Percentiles rank a stretch among this genome's conserved stretches.
phyloP scores from a whole-genome alignment of 345 rosid genomes.

The Hypericum androsaemum region DNA sequence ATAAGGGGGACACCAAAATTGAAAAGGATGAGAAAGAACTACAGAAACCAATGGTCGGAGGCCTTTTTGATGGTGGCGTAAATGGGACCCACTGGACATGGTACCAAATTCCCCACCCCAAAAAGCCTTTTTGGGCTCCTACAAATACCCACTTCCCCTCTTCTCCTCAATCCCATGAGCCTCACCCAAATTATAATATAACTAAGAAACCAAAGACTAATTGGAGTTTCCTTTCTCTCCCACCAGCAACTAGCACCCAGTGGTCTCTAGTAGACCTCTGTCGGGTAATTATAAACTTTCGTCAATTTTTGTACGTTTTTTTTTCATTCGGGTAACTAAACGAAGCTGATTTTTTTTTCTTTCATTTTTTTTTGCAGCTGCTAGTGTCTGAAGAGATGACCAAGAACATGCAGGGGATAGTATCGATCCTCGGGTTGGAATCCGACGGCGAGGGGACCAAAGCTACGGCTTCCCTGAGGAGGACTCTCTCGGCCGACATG shows the following conservation, averaged over 20 bases:
- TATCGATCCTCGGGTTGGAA: conserved; percentile 56
- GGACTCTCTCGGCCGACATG: conserved; percentile 84
- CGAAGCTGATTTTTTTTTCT: too few relatives aligned
- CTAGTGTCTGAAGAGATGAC: conserved; percentile 14
- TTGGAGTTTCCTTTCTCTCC: too few relatives aligned
- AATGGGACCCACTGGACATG: conserved; percentile 49
- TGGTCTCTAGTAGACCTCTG: too few relatives aligned
- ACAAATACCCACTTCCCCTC: conserved; percentile 34
- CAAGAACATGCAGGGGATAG: conserved; percentile 50
- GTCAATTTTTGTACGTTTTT: too few relatives aligned
- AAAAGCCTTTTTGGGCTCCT: conserved; percentile 23
- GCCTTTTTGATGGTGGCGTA: conserved; percentile 17
- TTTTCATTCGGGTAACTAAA: too few relatives aligned
- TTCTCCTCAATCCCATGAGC: conserved; percentile 10
- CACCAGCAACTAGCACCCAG: too few relatives aligned
- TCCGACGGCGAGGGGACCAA: conserved; percentile 13
- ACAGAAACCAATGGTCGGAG: too few relatives aligned
- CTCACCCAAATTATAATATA: not conserved
- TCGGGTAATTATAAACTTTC: too few relatives aligned
- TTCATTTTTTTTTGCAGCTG: conserved; percentile 1
- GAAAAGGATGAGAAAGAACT: too few relatives aligned
- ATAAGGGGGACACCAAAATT: too few relatives aligned
- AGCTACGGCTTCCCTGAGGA: conserved; percentile 39
- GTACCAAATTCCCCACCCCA: conserved; percentile 24
- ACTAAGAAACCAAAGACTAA: not conserved